Evolutionary conservation across 345 rosid genomes (phyloP).

Genomic region (Melaleuca alternifolia): DNA sequence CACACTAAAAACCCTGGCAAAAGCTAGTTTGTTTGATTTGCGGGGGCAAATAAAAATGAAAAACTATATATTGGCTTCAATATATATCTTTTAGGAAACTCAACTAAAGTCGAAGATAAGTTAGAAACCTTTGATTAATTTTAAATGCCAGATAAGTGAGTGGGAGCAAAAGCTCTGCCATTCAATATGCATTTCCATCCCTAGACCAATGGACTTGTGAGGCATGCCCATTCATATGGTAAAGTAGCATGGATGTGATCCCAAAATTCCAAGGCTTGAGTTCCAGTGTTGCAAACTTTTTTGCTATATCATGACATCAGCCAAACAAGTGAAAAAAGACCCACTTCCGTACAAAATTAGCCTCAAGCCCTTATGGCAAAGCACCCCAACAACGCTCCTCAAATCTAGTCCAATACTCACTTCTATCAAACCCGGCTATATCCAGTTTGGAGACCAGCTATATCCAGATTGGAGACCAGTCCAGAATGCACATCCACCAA

Average conservation of each 20-base stretch:
- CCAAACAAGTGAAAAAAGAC: not conserved
- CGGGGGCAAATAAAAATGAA: no score
- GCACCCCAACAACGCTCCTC: not conserved
- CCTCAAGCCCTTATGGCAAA: not conserved
- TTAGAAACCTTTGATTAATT: not conserved
- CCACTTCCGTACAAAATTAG: not conserved
- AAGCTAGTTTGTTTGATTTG: not conserved
- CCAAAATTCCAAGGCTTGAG: not conserved
- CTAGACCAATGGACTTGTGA: not conserved
- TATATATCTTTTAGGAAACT: not conserved
- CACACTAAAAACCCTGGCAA: not conserved
- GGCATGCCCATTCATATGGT: not conserved
- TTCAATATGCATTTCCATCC: not conserved
- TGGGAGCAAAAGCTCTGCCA: not conserved
- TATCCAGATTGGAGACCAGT: not conserved
- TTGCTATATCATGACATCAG: not conserved
- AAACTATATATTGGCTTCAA: not conserved
- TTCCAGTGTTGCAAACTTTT: not conserved
- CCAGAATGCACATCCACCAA: not conserved
- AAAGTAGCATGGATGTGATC: not conserved
- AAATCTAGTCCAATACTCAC: not conserved
- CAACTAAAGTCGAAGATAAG: not conserved
- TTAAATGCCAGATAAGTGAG: not conserved
- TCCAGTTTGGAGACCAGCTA: not conserved
- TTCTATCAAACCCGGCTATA: not conserved